phyloP scores from a whole-genome alignment of 2,329 filamentous ascomycete genomes.

The Dactylellina cionopaga region DNA sequence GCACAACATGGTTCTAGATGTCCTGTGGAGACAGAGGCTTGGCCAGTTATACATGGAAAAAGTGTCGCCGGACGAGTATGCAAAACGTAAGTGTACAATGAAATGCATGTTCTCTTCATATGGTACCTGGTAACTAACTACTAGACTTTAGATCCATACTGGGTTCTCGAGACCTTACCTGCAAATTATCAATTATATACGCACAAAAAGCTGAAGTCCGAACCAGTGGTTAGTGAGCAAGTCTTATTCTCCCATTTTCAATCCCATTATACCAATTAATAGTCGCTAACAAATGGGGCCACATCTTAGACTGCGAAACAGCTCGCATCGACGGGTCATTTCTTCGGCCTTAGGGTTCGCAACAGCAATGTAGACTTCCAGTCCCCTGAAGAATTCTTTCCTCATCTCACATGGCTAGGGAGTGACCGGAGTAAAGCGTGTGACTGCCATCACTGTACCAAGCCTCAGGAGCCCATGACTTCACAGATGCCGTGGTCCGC shows the following conservation, averaged over 20 bases:
- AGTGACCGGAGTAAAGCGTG: constrained; percentile 41
- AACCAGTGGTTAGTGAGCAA: constrained; percentile 35
- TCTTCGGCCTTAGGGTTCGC: constrained; percentile 40
- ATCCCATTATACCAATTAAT: too few species aligned
- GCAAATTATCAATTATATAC: constrained; percentile 43
- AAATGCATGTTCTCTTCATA: neutral
- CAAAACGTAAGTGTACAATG: constrained; percentile 34
- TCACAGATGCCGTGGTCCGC: constrained; percentile 25
- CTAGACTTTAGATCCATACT: constrained; percentile 21
- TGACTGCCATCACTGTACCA: constrained; percentile 30
- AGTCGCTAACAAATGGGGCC: neutral
- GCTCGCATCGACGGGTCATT: constrained; percentile 32
- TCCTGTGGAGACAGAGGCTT: constrained; percentile 44
- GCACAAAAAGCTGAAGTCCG: constrained; percentile 16
- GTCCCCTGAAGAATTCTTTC: constrained; percentile 42
- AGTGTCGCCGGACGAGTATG: constrained; percentile 35
- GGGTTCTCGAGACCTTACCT: constrained; percentile 43
- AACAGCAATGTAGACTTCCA: constrained; percentile 32
- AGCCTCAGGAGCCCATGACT: constrained; percentile 8
- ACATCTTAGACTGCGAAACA: constrained; percentile 34
- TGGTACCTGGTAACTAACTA: neutral
- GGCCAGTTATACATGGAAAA: constrained; percentile 45
- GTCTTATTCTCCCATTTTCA: too few species aligned
- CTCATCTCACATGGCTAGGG: constrained; percentile 41
- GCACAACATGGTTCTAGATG: constrained; percentile 46